Conservation (phyloP, 352 stramenopile species). For the Phytophthora kernoviae region DNA sequence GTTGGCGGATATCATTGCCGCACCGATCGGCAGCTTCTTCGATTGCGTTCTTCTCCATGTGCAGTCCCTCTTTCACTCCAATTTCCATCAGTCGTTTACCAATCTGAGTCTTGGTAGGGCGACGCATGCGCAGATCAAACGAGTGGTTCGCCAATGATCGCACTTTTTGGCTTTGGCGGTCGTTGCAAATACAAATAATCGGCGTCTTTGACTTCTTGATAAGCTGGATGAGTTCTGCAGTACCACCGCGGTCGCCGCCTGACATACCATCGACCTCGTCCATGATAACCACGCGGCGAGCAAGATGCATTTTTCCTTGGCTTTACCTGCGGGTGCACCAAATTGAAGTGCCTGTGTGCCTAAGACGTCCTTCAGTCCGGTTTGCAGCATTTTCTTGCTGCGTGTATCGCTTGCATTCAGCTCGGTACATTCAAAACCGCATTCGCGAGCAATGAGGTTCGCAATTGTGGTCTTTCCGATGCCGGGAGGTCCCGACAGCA, state of each 20-base stretch:
- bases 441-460: slow-evolving; percentile 90
- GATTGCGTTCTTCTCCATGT: slow-evolving; percentile 96
- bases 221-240: slow-evolving; percentile 98
- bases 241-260: slow-evolving; percentile 95
- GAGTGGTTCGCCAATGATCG: slow-evolving; percentile 97
- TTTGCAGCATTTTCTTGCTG: slow-evolving; percentile 96
- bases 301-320: slow-evolving; percentile 64
- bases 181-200: slow-evolving; percentile 99
- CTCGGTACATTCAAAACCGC: slow-evolving; percentile 94
- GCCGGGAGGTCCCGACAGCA: slow-evolving; percentile 96
- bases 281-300: slow-evolving; percentile 97
- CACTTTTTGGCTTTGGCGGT: slow-evolving; percentile 96
- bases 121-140: slow-evolving; percentile 95
- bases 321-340: slow-evolving; percentile 36
- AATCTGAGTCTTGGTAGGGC: slow-evolving; percentile 94
- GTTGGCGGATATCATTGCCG: slow-evolving; percentile 98
- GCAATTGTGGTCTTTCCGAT: slow-evolving; percentile 97
- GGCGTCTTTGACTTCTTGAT: slow-evolving; percentile 99
- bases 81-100: slow-evolving; percentile 94
- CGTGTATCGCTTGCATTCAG: slow-evolving; percentile 98
- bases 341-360: slow-evolving; percentile 94
- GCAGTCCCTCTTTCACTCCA: slow-evolving; percentile 87
- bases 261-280: slow-evolving; percentile 99
- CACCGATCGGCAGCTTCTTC: slow-evolving; percentile 96
- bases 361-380: slow-evolving; percentile 91